phyloP scores from a whole-genome alignment of 2,329 filamentous ascomycete species.

The Hirsutella rhossiliensis region DNA sequence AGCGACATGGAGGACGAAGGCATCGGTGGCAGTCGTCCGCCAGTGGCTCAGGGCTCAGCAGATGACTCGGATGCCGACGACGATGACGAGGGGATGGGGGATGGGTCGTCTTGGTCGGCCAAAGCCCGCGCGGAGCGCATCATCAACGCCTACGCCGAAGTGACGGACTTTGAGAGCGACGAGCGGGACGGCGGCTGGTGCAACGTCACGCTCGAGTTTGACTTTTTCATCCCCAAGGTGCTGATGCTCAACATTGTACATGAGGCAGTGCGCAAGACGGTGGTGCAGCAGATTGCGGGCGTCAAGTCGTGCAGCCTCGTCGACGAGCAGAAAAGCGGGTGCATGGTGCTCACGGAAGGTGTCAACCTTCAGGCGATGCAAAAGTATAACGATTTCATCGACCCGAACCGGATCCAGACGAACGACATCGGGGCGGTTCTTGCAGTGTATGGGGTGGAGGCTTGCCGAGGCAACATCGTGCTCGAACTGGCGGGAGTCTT shows the following conservation, averaged over 20 bases:
- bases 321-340: constrained; percentile 35
- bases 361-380: constrained; percentile 89
- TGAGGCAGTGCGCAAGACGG: constrained; percentile 60
- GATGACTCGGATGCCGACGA: constrained; percentile 23
- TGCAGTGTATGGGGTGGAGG: constrained; percentile 81
- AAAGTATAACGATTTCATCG: constrained; percentile 71
- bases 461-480: constrained; percentile 77
- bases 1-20: constrained; percentile 33
- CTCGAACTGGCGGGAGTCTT: constrained; percentile 80
- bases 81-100: constrained; percentile 24
- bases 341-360: constrained; percentile 66
- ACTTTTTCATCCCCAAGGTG: constrained; percentile 71
- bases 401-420: constrained; percentile 76
- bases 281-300: constrained; percentile 77
- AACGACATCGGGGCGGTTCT: constrained; percentile 89
- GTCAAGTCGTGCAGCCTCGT: constrained; percentile 62
- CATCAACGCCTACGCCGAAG: constrained; percentile 48
- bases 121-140: constrained; percentile 51
- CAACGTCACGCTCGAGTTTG: constrained; percentile 73
- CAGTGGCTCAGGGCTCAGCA: constrained; percentile 10
- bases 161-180: constrained; percentile 72
- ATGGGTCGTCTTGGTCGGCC: constrained; percentile 24
- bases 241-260: constrained; percentile 89
- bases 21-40: constrained; percentile 37
- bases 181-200: constrained; percentile 62